phyloP scores from a whole-genome alignment of 345 rosid species.

The Dimocarpus longan region DNA sequence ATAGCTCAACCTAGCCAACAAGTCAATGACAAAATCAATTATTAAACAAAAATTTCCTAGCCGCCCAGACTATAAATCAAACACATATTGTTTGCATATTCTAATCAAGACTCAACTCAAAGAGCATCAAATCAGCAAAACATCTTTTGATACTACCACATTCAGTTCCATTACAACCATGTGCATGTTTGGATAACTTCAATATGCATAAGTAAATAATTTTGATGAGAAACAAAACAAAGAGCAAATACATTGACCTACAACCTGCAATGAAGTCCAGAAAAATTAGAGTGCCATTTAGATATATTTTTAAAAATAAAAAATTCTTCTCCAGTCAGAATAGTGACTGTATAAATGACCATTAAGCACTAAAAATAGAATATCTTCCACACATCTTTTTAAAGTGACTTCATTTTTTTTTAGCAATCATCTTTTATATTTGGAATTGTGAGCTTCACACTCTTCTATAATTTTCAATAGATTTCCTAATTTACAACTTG shows the following conservation, averaged over 20 bases:
- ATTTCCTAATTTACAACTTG: no score
- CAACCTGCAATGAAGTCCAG: background rate
- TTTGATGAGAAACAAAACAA: background rate
- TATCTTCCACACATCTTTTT: background rate
- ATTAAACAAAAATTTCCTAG: background rate
- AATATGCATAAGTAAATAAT: no score
- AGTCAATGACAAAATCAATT: background rate
- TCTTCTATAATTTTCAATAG: no score
- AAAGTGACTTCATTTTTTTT: no score
- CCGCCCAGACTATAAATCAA: background rate
- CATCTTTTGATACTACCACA: background rate
- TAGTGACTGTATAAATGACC: background rate
- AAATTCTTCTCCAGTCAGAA: background rate
- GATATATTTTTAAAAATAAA: no score
- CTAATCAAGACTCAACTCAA: background rate
- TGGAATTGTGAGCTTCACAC: no score
- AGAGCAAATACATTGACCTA: background rate
- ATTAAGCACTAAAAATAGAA: background rate
- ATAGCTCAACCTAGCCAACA: slow-evolving; percentile 1
- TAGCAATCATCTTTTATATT: no score
- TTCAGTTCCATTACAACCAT: background rate
- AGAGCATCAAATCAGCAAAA: background rate
- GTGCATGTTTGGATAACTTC: background rate
- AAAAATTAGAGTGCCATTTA: no score
- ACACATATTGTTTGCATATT: background rate